Base-by-base conservation (phyloP, 345 rosid genomes). In the Cardamine occulta region DNA sequence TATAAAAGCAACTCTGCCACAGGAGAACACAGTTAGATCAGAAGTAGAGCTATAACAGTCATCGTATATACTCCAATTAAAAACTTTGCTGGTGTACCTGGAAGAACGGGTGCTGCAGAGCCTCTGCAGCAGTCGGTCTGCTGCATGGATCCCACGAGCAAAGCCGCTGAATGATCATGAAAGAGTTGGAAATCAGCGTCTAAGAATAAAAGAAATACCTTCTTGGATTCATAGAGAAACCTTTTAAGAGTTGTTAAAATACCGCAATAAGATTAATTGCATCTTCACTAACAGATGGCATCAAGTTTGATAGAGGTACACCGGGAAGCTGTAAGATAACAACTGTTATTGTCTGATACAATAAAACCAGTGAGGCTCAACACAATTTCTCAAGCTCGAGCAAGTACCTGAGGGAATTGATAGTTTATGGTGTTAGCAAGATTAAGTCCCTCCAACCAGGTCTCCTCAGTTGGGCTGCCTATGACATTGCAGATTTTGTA, bases 141-240 rank as follows among this genome's bases (percentile, higher is more conserved):
- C 80, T 87, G 83, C 81, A 72, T 58, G 99, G 99, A 85, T 95
- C 97, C 99, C 98, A 95, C 8, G 91, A 87, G 81, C 99, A 95
- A 73, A 95, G 99, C 28, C 82, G 76, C 99, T 95, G 53, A 66
- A 83, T 12, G 64, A 75, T 65, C 72, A 65, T 13, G 54, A 51
- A 71, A 76, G 13, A 31, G 34, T 26, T 31, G n/a, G 26, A 34
- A 32, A 63, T 73, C 23, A 61, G 60, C 26, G 31, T 49, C 48
- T 24, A 34, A 32, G n/a, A 59, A 9, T 21, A 13, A 29, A 37
- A 29, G 53, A 60, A 17, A 32, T 29, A 56, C 2, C 18, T 69
- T 53, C 28, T 28, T 44, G 24, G 32, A 17, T 2, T 40, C 44
- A 44, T 4, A 59, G 26, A 11, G 31, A 24, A 61, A 48, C 21